Percentiles rank a stretch among this genome's conserved stretches.
Conservation (phyloP, 2,329 filamentous ascomycete genomes). For the Beauveria rudraprayagi region DNA sequence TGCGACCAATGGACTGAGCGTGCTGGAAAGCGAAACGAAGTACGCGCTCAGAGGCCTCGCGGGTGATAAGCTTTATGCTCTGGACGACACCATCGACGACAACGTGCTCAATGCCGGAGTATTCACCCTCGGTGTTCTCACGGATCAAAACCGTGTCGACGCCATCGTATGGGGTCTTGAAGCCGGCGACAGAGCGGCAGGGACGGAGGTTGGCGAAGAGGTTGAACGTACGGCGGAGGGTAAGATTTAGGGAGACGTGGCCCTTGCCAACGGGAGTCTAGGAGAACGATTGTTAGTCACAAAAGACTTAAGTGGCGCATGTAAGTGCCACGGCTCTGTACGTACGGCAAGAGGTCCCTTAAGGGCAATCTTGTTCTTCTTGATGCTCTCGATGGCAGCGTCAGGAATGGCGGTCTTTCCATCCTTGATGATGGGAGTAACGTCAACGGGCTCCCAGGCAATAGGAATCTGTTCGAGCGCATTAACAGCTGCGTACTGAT, state of each 20-base stretch:
- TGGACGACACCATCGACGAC: constrained; percentile 97
- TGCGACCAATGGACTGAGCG: constrained; percentile 84
- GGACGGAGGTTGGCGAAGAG: constrained; percentile 98
- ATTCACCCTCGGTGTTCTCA: constrained; percentile 99
- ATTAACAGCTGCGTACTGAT: constrained; percentile 16
- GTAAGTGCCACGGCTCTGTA: constrained; percentile 14
- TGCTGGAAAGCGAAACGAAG: constrained; percentile 98
- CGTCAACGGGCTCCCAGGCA: constrained; percentile 95
- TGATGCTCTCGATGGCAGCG: constrained; percentile 85
- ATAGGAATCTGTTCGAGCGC: constrained; percentile 60
- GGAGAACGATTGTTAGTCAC: constrained; percentile 14
- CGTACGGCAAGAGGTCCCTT: constrained; percentile 94
- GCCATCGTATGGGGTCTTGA: constrained; percentile 96
- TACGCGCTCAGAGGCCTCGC: constrained; percentile 88
- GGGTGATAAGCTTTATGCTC: constrained; percentile 99
- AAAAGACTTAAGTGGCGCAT: not conserved
- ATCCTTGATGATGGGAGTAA: constrained; percentile 86
- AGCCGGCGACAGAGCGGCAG: constrained; percentile 92
- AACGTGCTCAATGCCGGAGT: constrained; percentile 97
- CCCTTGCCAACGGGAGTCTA: constrained; percentile 96
- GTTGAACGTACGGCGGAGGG: constrained; percentile 97
- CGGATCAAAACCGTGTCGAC: constrained; percentile 97
- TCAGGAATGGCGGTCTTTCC: constrained; percentile 94
- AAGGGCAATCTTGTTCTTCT: constrained; percentile 92
- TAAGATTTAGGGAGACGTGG: constrained; percentile 97